Base-by-base conservation (phyloP, 1,284 basidiomycete genomes). In the Xerocomus nothofagi region DNA sequence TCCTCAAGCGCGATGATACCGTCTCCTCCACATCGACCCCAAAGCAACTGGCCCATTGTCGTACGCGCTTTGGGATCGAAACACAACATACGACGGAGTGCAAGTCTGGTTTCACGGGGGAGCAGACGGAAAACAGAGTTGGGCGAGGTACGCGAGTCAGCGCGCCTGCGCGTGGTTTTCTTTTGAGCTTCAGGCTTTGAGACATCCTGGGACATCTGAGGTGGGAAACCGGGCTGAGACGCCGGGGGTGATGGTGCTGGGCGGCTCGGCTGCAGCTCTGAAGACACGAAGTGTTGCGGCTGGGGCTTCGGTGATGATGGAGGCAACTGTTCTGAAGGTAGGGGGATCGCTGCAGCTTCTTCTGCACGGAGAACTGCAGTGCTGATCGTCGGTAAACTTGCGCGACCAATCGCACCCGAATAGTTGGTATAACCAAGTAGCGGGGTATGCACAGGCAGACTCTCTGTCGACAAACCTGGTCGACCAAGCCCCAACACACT, bases 121-220 rank as follows among this genome's bases (percentile, higher is more conserved):
- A 99, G 77, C 6, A 99, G 78, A n/a, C 94, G 84, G 80, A 99
- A 99, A 66, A 99, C 97, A 27, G 91, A 94, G 70, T 99, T 96
- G 79, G 67, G 88, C 79, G 78, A 85, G 88, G n/a, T 93, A 92
- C 48, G 78, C 72, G 56, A 88, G 78, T 63, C 80, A 78, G 67
- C 83, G 79, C 47, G 80, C 73, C 58, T 84, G 76, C 56, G 78
- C 61, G 72, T 62, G 54, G 63, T 65, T 17, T 63, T 50, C 48
- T 56, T 54, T 27, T 58, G 57, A 42, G 58, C 4, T 9, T 47
- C 30, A 14, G 34, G 21, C n/a, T 58, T 65, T 23, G 44, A 10
- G 20, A 30, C 32, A 51, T 41, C 43, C 23, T 24, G 50, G 6
- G 34, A 24, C n/a, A 37, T 29, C 27, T n/a, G 40, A 23, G 46